Evolutionary conservation across 2,329 filamentous ascomycete species (phyloP).

Genomic region (Dactylellina cionopaga): DNA sequence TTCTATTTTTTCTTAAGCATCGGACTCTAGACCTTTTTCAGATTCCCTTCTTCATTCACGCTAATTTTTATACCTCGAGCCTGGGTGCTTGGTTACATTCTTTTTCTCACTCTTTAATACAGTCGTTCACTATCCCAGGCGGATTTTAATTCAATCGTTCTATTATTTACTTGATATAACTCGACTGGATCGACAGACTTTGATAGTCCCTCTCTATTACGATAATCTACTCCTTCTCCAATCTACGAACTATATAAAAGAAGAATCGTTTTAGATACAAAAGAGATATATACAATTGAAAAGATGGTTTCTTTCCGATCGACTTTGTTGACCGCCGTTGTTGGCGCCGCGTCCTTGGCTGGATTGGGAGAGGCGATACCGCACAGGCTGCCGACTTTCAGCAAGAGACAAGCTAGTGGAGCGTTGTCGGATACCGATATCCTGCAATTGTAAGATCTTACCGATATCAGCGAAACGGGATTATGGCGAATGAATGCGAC

Average conservation of each 20-base stretch:
- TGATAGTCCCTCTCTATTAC: conserved; percentile 35
- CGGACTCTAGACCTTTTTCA: conserved; percentile 43
- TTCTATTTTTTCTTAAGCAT: conserved; percentile 30
- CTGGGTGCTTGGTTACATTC: conserved; percentile 50
- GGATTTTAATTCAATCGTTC: conserved; percentile 52
- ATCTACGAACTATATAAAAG: conserved; percentile 12
- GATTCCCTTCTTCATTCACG: conserved; percentile 16
- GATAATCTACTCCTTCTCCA: conserved; percentile 1
- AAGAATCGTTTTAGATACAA: background rate
- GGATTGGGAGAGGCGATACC: conserved; percentile 41
- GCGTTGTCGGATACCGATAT: conserved; percentile 66
- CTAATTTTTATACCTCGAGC: conserved; percentile 34
- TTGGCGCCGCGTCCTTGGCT: conserved; percentile 37
- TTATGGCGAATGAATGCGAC: conserved; percentile 14
- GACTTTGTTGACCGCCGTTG: conserved; percentile 44
- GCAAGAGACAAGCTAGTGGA: conserved; percentile 56
- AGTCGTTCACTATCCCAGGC: conserved; percentile 54
- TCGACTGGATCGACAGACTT: conserved; percentile 53
- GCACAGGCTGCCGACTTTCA: conserved; percentile 41
- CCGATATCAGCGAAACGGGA: no score
- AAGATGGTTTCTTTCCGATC: conserved; percentile 51
- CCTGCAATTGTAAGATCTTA: conserved; percentile 67
- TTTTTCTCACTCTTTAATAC: conserved; percentile 18
- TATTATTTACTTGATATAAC: conserved; percentile 22
- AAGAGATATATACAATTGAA: conserved; percentile 28